A percentile compares a stretch with the other conserved stretches of the same genome.
phyloP scores from a whole-genome alignment of 2,329 filamentous ascomycete species.

The Colletotrichum sp. region DNA sequence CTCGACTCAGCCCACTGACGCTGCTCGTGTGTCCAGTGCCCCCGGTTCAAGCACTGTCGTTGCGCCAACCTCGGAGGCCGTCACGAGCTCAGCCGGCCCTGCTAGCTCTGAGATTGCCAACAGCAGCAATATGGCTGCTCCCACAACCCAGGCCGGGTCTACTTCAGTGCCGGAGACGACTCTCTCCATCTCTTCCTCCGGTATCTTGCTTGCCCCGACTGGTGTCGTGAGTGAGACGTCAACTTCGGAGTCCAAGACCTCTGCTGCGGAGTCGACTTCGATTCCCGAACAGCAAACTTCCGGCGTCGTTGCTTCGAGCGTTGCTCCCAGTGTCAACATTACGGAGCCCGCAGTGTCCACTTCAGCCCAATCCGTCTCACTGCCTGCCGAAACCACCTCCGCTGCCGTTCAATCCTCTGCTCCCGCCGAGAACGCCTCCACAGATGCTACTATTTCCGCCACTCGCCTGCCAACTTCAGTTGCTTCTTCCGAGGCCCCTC shows the following conservation, averaged over 20 bases:
- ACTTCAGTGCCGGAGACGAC: not conserved
- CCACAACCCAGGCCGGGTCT: not conserved
- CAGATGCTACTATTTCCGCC: not conserved
- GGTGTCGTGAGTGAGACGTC: slow-evolving; percentile 32
- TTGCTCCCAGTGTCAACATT: slow-evolving; percentile 10
- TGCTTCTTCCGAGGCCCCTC: not conserved
- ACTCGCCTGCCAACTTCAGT: not conserved
- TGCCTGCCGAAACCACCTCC: not conserved
- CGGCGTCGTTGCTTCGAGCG: not conserved
- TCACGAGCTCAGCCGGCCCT: not conserved
- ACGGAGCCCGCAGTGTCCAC: slow-evolving; percentile 5
- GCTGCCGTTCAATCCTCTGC: not conserved
- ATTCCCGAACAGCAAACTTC: not conserved
- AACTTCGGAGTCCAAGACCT: not conserved
- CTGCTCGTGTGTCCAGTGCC: not conserved
- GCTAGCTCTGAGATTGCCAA: slow-evolving; percentile 1
- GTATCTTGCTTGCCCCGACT: slow-evolving; percentile 35
- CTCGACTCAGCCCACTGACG: not conserved
- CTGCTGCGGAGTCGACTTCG: not conserved
- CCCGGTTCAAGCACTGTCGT: not conserved
- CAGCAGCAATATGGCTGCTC: not conserved
- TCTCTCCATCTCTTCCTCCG: slow-evolving; percentile 18
- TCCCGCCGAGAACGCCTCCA: not conserved
- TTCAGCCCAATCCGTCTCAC: not conserved
- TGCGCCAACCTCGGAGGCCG: not conserved